Percentiles rank a stretch among this genome's conserved stretches.
Conservation (phyloP, 176 grass and related monocot species). For the Panicum miliaceum region DNA sequence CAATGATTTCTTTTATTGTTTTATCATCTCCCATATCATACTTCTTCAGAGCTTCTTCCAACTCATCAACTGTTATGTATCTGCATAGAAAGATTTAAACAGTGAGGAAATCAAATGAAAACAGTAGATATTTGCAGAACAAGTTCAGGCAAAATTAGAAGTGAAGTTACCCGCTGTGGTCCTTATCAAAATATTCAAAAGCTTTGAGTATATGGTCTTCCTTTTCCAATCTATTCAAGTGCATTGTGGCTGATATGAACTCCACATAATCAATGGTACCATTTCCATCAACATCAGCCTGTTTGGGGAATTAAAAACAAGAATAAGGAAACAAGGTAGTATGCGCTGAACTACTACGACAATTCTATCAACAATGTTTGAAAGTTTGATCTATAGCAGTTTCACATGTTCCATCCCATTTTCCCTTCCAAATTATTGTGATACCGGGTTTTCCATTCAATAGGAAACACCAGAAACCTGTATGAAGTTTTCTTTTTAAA, state of each 20-base stretch:
- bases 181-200: constrained; percentile 98
- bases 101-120: constrained; percentile 47
- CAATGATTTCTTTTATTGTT: constrained; percentile 98
- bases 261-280: constrained; percentile 94
- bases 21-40: constrained; percentile 98
- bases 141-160: neutral
- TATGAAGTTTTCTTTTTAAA: neutral
- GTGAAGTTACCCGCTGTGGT: constrained; percentile 85
- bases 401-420: constrained; percentile 8
- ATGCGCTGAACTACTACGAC: constrained; percentile 3
- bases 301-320: constrained; percentile 36
- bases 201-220: constrained; percentile 97
- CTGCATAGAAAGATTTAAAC: constrained; percentile 52
- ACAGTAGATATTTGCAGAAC: constrained; percentile 16
- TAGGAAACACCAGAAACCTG: constrained; percentile 20
- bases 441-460: constrained; percentile 12
- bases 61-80: constrained; percentile 94
- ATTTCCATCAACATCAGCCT: constrained; percentile 99
- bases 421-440: constrained; percentile 17
- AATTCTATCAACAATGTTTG: constrained; percentile 13
- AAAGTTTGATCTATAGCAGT: neutral
- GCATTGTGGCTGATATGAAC: constrained; percentile 98
- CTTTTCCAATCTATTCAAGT: constrained; percentile 98
- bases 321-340: constrained; percentile 14
- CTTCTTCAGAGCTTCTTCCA: constrained; percentile 95